phyloP scores from a whole-genome alignment of 371 early-diverging fungal genomes.

The Sporodiniella umbellata region DNA sequence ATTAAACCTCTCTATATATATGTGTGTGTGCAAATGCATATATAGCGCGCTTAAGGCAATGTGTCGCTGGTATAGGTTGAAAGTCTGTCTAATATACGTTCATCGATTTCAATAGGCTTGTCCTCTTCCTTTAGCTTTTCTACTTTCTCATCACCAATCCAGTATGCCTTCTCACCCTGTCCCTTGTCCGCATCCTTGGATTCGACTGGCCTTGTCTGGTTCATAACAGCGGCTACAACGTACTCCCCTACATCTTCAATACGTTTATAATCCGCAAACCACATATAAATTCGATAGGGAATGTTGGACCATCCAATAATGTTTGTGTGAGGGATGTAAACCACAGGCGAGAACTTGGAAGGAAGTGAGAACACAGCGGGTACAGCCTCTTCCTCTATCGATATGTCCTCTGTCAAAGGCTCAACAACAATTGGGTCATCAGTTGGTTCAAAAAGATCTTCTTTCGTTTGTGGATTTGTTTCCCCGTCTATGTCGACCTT shows the following conservation, averaged over 20 bases:
- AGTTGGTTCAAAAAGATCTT: background rate
- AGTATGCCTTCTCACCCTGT: conserved; percentile 48
- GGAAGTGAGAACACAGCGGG: conserved; percentile 40
- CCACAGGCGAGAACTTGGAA: conserved; percentile 53
- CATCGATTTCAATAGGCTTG: conserved; percentile 36
- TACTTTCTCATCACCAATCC: conserved; percentile 44
- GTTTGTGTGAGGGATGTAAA: conserved; percentile 65
- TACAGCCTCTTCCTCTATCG: background rate
- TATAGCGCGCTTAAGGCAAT: no score
- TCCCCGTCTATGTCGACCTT: no score
- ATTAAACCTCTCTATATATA: no score
- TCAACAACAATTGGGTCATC: background rate
- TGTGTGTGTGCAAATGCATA: no score
- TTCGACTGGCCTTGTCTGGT: conserved; percentile 48
- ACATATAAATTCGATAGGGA: conserved; percentile 58
- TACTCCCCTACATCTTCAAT: conserved; percentile 56
- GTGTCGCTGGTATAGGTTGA: conserved; percentile 23
- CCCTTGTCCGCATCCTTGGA: conserved; percentile 54
- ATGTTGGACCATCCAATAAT: conserved; percentile 65
- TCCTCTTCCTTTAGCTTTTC: conserved; percentile 31
- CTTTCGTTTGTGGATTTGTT: background rate
- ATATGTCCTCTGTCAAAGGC: background rate
- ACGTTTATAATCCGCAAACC: conserved; percentile 57
- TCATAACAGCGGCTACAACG: conserved; percentile 55
- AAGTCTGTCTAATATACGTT: conserved; percentile 28